Evolutionary conservation across 192 early-diverging fungal species (phyloP), one percentile per base, ranked within the genome.

Genomic region (Coemansia sp.): DNA sequence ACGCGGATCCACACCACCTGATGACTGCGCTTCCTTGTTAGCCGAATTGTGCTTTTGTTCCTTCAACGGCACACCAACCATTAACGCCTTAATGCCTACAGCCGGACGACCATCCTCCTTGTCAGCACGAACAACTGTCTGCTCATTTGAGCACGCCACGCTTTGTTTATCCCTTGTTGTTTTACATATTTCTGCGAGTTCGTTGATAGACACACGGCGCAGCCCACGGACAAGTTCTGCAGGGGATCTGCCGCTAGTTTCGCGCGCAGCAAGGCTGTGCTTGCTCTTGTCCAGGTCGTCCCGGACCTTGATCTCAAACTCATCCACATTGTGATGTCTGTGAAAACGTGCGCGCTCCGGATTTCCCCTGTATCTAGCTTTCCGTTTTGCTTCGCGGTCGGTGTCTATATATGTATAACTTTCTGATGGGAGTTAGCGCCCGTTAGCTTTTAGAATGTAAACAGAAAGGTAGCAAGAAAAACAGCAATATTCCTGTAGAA

Each of bases 311-410:
- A 79, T 79, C 15, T 55, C 71, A 64, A 79, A 79, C 51, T 60
- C 67, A 5, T 59, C 53, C 16, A 34, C 45, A n/a, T 40, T 51
- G 16, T 46, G 29, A 42, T 68, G 61, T n/a, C 78, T 53, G 40
- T 67, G 78, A 43, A 71, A 80, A 16, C 78, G 68, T 12, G 68
- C 69, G 18, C 72, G 68, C 20, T 74, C 78, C 23, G 78, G 78
- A 29, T 80, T 80, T 15, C 78, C 78, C 34, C 78, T 65, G 43
- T 75, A 65, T 51, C 78, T 68, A 9, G 78, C 78, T 28, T 61
- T 68, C 39, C 78, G 72, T 18, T 66, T 63, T 15, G 66, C 78
- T 7, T 80, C 72, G 37, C 78, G 65, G 35, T 67, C 67, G 20
- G 31, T 18, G 16, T 21, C 55, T 57, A 57, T 20, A 34, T 31